phyloP scores from a whole-genome alignment of 2,329 filamentous ascomycete species.

The Aspergillus floridensis region DNA sequence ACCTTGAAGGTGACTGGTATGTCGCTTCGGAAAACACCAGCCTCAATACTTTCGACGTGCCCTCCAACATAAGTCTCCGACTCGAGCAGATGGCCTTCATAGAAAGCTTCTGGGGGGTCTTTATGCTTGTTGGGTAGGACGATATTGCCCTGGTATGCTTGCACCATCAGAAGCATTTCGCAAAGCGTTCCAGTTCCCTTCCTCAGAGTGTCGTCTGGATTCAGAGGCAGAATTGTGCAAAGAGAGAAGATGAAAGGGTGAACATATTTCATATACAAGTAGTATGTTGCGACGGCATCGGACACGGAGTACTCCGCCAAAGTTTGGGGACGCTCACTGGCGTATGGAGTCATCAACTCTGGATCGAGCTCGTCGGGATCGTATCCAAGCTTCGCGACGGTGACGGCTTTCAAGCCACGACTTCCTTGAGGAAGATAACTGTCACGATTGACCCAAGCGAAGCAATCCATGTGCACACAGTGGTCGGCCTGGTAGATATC shows the following conservation, averaged over 20 bases:
- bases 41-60: conserved; percentile 98
- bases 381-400: conserved; percentile 95
- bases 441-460: conserved; percentile 98
- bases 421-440: conserved; percentile 97
- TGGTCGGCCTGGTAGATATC: conserved; percentile 96
- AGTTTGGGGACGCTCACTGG: conserved; percentile 85
- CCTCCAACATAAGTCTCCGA: conserved; percentile 98
- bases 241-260: conserved; percentile 99
- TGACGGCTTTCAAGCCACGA: conserved; percentile 94
- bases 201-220: conserved; percentile 85
- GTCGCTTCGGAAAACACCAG: conserved; percentile 92
- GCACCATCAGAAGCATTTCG: conserved; percentile 98
- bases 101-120: conserved; percentile 86
- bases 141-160: conserved; percentile 89
- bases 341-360: conserved; percentile 90
- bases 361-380: conserved; percentile 97
- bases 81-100: conserved; percentile 92
- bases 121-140: conserved; percentile 95
- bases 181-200: conserved; percentile 98
- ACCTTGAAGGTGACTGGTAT: conserved; percentile 92
- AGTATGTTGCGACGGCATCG: conserved; percentile 97
- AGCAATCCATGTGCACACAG: conserved; percentile 98
- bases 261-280: conserved; percentile 99
- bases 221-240: conserved; percentile 91
- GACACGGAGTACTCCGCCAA: conserved; percentile 98